These are phyloP conservation scores for Dioszegia hungarica DNA, from an alignment of 768 basidiomycete species.

Conservation along the genomic window DNA sequence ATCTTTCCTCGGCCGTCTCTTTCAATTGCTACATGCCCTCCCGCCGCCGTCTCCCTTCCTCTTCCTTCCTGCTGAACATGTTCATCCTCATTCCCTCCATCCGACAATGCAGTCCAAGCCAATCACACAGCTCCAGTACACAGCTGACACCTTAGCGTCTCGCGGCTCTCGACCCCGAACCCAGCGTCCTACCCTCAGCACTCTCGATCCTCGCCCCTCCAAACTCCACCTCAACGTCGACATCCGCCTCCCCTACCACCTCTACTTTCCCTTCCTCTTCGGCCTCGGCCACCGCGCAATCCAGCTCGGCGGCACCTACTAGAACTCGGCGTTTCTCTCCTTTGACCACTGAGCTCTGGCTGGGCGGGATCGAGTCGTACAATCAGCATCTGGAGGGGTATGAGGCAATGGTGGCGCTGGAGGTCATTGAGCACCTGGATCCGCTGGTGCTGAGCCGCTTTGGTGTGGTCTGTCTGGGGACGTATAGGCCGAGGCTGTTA, in stretches of 20 bases:
- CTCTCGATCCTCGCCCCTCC: constrained; percentile 33
- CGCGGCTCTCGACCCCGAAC: constrained; percentile 44
- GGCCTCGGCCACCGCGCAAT: constrained; percentile 11
- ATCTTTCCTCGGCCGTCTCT: no score
- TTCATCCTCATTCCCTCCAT: no score
- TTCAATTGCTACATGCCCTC: no score
- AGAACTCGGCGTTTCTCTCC: constrained; percentile 40
- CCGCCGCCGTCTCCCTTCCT: no score
- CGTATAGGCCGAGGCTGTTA: constrained; percentile 44
- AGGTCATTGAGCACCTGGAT: constrained; percentile 49
- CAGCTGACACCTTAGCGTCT: constrained; percentile 31
- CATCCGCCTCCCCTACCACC: constrained; percentile 20
- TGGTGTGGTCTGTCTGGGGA: constrained; percentile 47
- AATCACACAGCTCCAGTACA: neutral
- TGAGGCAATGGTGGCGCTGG: constrained; percentile 46
- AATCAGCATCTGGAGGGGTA: constrained; percentile 44
- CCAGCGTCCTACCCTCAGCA: constrained; percentile 35
- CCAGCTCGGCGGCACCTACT: no score
- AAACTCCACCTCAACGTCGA: constrained; percentile 6
- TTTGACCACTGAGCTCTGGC: constrained; percentile 41
- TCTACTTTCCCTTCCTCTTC: constrained; percentile 13
- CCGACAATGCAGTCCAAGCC: no score
- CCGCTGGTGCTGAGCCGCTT: constrained; percentile 42
- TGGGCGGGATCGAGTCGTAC: constrained; percentile 46
- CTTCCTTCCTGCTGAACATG: no score